Conservation (phyloP, 768 basidiomycete genomes). For the Cubamyces sp. region DNA sequence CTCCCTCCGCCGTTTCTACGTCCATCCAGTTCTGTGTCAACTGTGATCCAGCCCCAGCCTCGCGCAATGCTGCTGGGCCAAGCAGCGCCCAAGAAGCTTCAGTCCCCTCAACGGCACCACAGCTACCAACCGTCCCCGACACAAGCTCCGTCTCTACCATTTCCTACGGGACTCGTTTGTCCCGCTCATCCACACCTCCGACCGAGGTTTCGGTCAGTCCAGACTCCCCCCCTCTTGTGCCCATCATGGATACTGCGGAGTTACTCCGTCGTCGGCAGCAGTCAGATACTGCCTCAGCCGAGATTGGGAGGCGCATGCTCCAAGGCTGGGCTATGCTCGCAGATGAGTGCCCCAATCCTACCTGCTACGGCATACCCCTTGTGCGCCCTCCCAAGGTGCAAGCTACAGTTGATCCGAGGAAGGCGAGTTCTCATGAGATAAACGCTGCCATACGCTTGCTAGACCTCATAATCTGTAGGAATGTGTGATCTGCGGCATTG, state of each 20-base stretch:
- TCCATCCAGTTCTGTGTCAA: conserved; percentile 59
- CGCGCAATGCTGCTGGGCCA: neutral
- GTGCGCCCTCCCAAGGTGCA: conserved; percentile 73
- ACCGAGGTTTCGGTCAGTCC: conserved; percentile 70
- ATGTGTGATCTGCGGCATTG: conserved; percentile 74
- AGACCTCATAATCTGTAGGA: conserved; percentile 50
- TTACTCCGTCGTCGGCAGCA: conserved; percentile 72
- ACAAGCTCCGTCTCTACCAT: conserved; percentile 33
- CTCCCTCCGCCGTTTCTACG: conserved; percentile 53
- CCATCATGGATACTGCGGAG: conserved; percentile 68
- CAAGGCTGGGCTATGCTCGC: conserved; percentile 91
- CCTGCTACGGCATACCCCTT: conserved; percentile 83
- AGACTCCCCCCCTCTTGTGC: conserved; percentile 66
- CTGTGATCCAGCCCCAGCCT: conserved; percentile 45
- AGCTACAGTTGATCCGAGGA: conserved; percentile 63
- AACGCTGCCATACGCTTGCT: neutral
- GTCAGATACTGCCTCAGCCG: conserved; percentile 77
- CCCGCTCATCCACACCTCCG: conserved; percentile 74
- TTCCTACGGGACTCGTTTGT: conserved; percentile 48
- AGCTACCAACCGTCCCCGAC: neutral
- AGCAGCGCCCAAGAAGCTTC: neutral
- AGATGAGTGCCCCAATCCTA: conserved; percentile 73
- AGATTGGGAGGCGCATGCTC: conserved; percentile 77
- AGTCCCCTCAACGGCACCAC: neutral
- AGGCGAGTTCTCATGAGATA: conserved; percentile 46